Conservation (phyloP, 306 rosid species). For the Urtica urens region DNA sequence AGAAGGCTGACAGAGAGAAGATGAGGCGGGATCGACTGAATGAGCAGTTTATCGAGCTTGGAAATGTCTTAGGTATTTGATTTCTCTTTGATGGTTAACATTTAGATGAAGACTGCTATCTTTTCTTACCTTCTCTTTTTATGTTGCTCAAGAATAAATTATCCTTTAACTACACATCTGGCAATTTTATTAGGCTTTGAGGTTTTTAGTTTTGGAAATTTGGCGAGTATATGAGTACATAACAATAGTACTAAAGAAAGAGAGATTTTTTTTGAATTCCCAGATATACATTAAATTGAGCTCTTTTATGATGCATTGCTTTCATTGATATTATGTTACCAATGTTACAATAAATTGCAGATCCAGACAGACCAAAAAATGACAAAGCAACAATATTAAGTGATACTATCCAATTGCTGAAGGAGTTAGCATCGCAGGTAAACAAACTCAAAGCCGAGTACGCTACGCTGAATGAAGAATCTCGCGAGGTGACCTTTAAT, state of each 20-base stretch:
- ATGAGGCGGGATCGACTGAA: constrained; percentile 70
- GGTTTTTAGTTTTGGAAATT: too few species aligned
- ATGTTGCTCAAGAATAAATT: not conserved
- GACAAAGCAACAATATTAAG: constrained; percentile 75
- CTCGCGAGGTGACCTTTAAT: constrained; percentile 66
- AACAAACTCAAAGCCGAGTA: constrained; percentile 58
- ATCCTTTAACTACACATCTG: too few species aligned
- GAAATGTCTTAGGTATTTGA: constrained; percentile 55
- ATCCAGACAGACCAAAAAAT: constrained; percentile 85
- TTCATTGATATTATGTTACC: constrained; percentile 1
- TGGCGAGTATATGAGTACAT: too few species aligned
- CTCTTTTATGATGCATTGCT: not conserved
- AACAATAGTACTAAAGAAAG: too few species aligned
- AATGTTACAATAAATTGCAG: constrained; percentile 36
- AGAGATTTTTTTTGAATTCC: too few species aligned
- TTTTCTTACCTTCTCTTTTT: not conserved
- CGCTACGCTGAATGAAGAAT: constrained; percentile 56
- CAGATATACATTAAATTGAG: too few species aligned
- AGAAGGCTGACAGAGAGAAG: constrained; percentile 88
- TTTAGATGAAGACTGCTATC: not conserved
- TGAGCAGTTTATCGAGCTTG: constrained; percentile 68
- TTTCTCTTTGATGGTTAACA: too few species aligned
- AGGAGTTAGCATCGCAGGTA: constrained; percentile 74
- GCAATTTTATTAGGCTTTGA: too few species aligned
- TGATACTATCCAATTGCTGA: constrained; percentile 75